Evolutionary conservation across 2,329 filamentous ascomycete genomes (phyloP), one percentile per base, ranked within the genome.

Genomic region (Beauveria sp.): DNA sequence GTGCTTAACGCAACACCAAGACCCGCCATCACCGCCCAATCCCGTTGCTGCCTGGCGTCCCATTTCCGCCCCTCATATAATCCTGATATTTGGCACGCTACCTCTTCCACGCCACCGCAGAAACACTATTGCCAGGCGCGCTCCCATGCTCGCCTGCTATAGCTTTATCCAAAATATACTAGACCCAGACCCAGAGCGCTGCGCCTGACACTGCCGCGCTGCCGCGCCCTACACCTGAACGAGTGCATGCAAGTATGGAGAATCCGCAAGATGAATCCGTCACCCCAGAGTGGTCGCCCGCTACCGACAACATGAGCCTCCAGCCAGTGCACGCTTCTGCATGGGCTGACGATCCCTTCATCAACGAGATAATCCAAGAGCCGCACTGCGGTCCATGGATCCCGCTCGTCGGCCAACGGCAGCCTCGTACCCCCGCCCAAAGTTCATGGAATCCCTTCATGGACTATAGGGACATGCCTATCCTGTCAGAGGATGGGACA

Each of bases 11-110:
- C 57, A 59, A 52, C 57, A 43, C 57, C 57, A 59, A 22, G 47
- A 45, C 57, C 57, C 57, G 56, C 47, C 46, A 59, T 59, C 46
- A 59, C 47, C 46, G n/a, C 47, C 57, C 46, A 52, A 59, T 52
- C 47, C 57, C 24, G 47, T 34, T 59, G 57, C 57, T 59, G 57
- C 46, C 57, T 58, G 47, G 38, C 57, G 38, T 47, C 26, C 38
- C 47, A 51, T 40, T 18, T 28, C 30, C 47, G 57, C 47, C 57
- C 47, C 24, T 34, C 47, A 52, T 38, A 51, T 47, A 20, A 26
- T 20, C 24, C 24, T 34, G 45, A 40, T 34, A 51, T 43, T n/a
- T 30, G 30, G 22, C 45, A 42, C 20, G 42, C 54, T 22, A 38
- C 43, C 12, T 22, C 38, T 34, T 8, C 54, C 34, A 28, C 45